These are phyloP conservation scores for Solanum hybrid DNA, from an alignment of 305 asterid genomes.

Conservation along the genomic window DNA sequence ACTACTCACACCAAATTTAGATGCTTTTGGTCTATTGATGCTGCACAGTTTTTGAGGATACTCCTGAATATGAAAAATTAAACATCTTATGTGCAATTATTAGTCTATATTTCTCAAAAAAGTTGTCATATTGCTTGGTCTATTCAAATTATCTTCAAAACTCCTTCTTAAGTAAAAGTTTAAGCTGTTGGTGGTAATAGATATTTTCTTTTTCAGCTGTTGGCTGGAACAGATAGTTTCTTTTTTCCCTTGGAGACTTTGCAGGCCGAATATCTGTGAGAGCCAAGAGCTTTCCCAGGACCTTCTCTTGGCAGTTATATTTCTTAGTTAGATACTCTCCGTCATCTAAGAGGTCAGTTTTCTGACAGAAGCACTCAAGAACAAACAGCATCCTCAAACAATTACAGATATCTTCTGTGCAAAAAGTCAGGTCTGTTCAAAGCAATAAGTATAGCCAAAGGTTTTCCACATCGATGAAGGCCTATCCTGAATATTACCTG, in stretches of 20 bases:
- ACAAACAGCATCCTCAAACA: background rate
- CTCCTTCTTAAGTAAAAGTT: background rate
- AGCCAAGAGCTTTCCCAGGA: background rate
- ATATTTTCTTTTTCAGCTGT: background rate
- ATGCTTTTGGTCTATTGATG: background rate
- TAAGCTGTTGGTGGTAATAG: background rate
- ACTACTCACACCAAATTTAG: background rate
- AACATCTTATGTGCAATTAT: background rate
- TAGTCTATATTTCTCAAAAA: background rate
- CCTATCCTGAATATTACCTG: conserved; percentile 52
- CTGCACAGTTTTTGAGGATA: background rate
- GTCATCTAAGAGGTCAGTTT: background rate
- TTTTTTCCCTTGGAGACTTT: background rate
- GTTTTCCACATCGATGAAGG: conserved; percentile 1
- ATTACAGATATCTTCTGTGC: background rate
- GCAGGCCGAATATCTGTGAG: background rate
- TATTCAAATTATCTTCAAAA: background rate
- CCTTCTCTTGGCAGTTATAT: background rate
- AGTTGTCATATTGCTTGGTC: background rate
- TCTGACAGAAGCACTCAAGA: conserved; percentile 1
- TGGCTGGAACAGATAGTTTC: background rate
- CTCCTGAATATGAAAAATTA: background rate
- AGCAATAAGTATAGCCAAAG: background rate
- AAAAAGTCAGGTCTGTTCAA: background rate
- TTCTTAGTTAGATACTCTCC: background rate